Evolutionary conservation across 164 flowering plant species (phyloP), one percentile per base, ranked within the genome.

Genomic region (Umbellularia californica): DNA sequence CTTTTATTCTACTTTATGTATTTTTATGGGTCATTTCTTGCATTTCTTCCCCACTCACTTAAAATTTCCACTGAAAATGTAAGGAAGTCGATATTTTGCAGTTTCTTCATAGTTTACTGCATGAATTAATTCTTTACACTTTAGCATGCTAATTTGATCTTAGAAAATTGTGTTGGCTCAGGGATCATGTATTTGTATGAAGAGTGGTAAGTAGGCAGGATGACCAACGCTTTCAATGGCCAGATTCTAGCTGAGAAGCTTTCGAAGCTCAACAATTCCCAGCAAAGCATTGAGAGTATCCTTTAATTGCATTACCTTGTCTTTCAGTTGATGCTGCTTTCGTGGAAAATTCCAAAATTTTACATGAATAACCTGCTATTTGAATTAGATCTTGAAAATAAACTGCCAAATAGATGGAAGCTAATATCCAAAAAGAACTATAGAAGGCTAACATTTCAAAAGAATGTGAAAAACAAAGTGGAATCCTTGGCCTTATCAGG

Each of bases 281-380:
- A 95, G 73, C 98, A 93, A 79, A 93, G 97, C 77, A 93, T 95
- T 74, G 99, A 95, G 82, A 95, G 99, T 95, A 93, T 88, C 91
- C 93, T 89, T 80, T 70, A 76, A 28, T 25, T 62, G 60, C 25
- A 58, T 27, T 63, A 14, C 70, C 19, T 47, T 20, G 0, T 47
- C 41, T 64, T 23, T 64, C 10, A 19, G 24, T 62, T 74, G 50
- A 35, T 50, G 25, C 50, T 19, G 2, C 19, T 15, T 33, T 30
- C 24, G 15, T 52, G 41, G 50, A 65, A 65, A n/a, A 65, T 65
- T 65, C 68, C 5, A 14, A 13, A n/a, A 65, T 3, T 1, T 14
- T 27, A 24, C 35, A 65, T 65, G 68, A 65, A 27, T n/a, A 27
- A 41, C 14, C 68, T 23, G 68, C 25, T 65, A 7, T 25, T 12